Percentiles rank a stretch among this genome's conserved stretches.
Conservation (phyloP, 208 protist species). For the Trypanosoma mega region DNA sequence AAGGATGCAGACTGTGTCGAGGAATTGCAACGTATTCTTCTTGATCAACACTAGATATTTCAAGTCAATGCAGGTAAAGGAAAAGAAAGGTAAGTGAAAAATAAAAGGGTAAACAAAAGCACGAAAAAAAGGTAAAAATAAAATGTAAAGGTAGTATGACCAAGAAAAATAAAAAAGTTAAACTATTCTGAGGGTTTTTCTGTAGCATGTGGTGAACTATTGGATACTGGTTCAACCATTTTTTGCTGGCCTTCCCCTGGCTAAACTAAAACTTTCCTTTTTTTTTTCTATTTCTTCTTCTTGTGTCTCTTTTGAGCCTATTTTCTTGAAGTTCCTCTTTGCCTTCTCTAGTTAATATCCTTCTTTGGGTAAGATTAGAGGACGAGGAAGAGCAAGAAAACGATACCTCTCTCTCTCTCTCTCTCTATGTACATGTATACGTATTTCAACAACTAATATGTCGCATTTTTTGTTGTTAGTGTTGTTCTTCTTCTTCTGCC, state of each 20-base stretch:
- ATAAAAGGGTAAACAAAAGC: neutral
- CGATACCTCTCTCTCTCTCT: too few species aligned
- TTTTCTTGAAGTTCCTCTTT: neutral
- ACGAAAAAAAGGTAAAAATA: neutral
- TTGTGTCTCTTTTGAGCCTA: neutral
- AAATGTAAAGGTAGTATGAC: neutral
- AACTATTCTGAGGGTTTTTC: neutral
- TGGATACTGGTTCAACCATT: too few species aligned
- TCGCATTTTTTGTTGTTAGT: too few species aligned
- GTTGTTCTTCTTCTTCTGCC: too few species aligned
- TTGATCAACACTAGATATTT: neutral
- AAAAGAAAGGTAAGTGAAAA: slow-evolving; percentile 2
- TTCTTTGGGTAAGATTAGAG: too few species aligned
- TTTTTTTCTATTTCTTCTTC: slow-evolving; percentile 18
- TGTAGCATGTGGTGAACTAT: too few species aligned
- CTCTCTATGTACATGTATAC: too few species aligned
- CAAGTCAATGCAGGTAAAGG: neutral
- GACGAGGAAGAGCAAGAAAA: too few species aligned
- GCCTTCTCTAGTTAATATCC: too few species aligned
- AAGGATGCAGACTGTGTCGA: slow-evolving; percentile 55
- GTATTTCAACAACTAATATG: too few species aligned
- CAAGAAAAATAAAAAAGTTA: slow-evolving; percentile 5
- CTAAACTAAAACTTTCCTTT: slow-evolving; percentile 6
- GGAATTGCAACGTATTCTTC: slow-evolving; percentile 42
- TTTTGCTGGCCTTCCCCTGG: too few species aligned